These are phyloP conservation scores for Xanthoparmelia taractica DNA, from an alignment of 495 filamentous ascomycete genomes.

Conservation along the genomic window DNA sequence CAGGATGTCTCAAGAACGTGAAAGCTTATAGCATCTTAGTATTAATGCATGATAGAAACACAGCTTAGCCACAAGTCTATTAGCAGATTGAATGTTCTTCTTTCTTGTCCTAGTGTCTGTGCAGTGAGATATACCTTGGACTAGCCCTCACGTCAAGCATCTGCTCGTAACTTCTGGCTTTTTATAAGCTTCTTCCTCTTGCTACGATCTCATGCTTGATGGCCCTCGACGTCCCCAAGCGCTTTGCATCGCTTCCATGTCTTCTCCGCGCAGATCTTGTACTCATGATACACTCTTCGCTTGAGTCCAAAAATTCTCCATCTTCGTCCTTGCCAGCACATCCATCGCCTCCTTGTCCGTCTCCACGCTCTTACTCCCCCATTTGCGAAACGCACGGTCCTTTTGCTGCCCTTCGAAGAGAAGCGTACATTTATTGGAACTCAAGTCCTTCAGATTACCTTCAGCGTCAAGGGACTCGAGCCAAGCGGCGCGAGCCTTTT, in stretches of 20 bases:
- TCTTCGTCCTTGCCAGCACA: conserved; percentile 65
- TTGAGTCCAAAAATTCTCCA: conserved; percentile 95
- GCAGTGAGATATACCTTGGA: background rate
- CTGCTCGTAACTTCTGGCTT: background rate
- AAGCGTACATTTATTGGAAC: conserved; percentile 67
- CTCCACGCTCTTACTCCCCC: conserved; percentile 78
- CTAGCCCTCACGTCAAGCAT: background rate
- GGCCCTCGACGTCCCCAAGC: background rate
- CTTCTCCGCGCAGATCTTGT: background rate
- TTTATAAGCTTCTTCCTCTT: background rate
- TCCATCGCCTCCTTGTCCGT: conserved; percentile 83
- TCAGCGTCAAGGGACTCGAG: conserved; percentile 69
- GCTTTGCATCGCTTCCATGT: background rate
- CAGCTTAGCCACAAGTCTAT: too few species aligned
- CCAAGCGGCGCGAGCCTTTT: conserved; percentile 59
- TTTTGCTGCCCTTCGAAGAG: conserved; percentile 85
- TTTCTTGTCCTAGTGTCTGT: background rate
- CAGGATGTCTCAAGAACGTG: too few species aligned
- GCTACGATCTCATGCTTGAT: background rate
- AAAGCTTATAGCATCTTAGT: too few species aligned
- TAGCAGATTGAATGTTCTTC: background rate
- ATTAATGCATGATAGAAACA: too few species aligned
- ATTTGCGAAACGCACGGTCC: conserved; percentile 69
- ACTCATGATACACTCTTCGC: conserved; percentile 60
- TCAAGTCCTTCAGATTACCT: conserved; percentile 70